Evolutionary conservation across 805 yeast species (phyloP), one percentile per base, ranked within the genome.

Genomic region (Metschnikowia aberdeeniae): DNA sequence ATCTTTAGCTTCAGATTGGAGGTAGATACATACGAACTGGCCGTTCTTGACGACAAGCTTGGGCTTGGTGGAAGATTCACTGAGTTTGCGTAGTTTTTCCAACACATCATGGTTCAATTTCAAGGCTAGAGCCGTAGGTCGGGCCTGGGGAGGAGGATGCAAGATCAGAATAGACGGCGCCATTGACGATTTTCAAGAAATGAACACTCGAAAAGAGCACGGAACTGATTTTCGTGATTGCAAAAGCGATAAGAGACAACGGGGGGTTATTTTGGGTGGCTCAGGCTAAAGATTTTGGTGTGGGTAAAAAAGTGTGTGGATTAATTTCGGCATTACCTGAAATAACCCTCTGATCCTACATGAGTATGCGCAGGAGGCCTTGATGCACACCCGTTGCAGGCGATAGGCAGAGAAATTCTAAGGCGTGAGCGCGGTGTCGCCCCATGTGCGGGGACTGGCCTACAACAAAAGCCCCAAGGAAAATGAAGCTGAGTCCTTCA

Each of bases 1-100:
- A 37, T 29, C 11, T 31, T 22, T 12, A 33, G 20, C 17, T 14
- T 28, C 6, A 13, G 14, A 5, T 11, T 4, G 10, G 28, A 20
- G 30, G 30, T 19, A 28, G 19, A 32, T 53, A 62, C 69, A 44
- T 63, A 63, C 67, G 44, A 57, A 63, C 38, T 55, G 49, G 26
- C 74, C 75, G 47, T 68, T 52, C 45, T 65, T 63, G 31, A 70
- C 73, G 35, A 70, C 53, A 38, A 70, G 54, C 53, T 64, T 67
- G 30, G 71, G 66, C 19, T 40, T 46, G 26, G 27, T 29, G 34
- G 36, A 29, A 17, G 58, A 47, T 5, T 46, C 36, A 13, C 44
- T 50, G 31, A 58, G 44, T 30, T 57, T 48, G 17, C 57, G 55
- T 39, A 68, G 53, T 34, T 62, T 63, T 36, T 47, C 49, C 36